phyloP scores from a whole-genome alignment of 1,139 yeast genomes.

The Magnusiomyces suaveolens region DNA sequence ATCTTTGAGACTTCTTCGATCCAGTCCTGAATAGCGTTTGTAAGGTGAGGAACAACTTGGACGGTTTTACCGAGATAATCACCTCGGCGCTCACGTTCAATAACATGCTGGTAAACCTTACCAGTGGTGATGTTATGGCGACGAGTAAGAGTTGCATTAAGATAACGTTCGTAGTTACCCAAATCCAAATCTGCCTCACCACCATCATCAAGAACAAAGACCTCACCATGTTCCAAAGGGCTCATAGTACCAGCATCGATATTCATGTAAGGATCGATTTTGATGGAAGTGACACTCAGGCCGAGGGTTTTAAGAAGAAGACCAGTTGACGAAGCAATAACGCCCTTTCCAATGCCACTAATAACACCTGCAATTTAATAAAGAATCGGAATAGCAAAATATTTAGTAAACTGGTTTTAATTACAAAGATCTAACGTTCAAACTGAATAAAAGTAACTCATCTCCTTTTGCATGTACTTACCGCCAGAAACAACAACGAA shows the following conservation, averaged over 20 bases:
- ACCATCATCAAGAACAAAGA: conserved; percentile 94
- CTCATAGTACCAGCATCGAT: conserved; percentile 99
- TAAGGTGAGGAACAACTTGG: conserved; percentile 96
- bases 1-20: conserved; percentile 82
- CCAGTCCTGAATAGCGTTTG: conserved; percentile 98
- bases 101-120: conserved; percentile 87
- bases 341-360: conserved; percentile 98
- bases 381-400: conserved; percentile 42
- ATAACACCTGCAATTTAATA: conserved; percentile 55
- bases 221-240: conserved; percentile 97
- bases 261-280: conserved; percentile 97
- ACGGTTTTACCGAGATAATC: conserved; percentile 98
- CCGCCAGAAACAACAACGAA: conserved; percentile 97
- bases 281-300: conserved; percentile 88
- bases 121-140: conserved; percentile 98
- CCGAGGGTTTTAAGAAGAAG: conserved; percentile 89
- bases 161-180: conserved; percentile 95
- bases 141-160: conserved; percentile 82
- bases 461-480: no score
- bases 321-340: conserved; percentile 93
- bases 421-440: not conserved
- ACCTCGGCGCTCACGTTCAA: conserved; percentile 91
- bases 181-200: conserved; percentile 97
- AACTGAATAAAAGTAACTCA: not conserved
- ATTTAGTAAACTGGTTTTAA: conserved; percentile 35